Evolutionary conservation across 139 green algal genomes (phyloP), one percentile per base, ranked within the genome.

Genomic region (Yamagishiella unicocca): DNA sequence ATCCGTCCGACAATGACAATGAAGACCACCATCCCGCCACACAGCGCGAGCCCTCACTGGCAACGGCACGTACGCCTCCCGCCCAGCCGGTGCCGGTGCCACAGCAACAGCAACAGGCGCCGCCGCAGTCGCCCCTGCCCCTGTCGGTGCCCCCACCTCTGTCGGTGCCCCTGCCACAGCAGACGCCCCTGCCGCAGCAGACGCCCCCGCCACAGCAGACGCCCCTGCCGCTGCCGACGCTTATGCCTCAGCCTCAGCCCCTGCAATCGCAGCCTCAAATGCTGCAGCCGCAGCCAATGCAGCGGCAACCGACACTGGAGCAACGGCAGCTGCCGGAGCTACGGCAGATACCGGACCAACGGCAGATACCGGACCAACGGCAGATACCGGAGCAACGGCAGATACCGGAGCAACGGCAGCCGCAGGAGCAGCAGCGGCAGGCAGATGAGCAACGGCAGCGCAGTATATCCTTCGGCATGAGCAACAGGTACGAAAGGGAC

Each of bases 1-100:
- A 82, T n/a, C 38, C 67, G 50, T 75, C 67, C 29, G 68, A 88
- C 38, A 38, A 85, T 29, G 80, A 88, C 42, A 46, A 45, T 8
- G 67, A 88, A 50, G 40, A 58, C 2, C 71, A 55, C 24, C 55
- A 68, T 33, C 72, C 61, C 0, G 25, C 55, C 35, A 58, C 61
- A 25, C 77, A 35, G 61, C 80, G 37, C 29, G 17, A 53, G 35
- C 53, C 35, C 9, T 25, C 54, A 2, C 45, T 33, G 10, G 24
- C 46, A 5, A 46, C 74, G 33, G 50, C 3, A 24, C 38, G 38
- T 19, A 24, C 70, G 54, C 38, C 12, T 0, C 74, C n/a, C 17
- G 8, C 33, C 14, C n/a, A 33, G 46, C 74, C 35, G 31, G 21
- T 43, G 46, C 43, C 46, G 33, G 74, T 31, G 4, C 38, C 54